Evolutionary conservation across 352 stramenopile genomes (phyloP), one percentile per base, ranked within the genome.

Genomic region (Globisporangium alternatum): DNA sequence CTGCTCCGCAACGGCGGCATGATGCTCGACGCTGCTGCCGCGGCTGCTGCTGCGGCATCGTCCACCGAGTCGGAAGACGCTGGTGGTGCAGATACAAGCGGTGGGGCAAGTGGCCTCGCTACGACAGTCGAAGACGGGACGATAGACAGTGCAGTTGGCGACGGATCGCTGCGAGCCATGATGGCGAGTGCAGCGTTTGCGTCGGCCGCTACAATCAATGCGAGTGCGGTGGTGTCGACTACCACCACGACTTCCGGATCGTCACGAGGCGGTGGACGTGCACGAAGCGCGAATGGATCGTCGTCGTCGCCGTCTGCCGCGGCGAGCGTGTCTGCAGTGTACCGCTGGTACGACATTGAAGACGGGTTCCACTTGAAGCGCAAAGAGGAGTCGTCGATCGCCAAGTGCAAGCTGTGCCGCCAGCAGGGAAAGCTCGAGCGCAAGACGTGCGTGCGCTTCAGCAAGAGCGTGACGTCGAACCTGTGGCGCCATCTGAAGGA

Each of bases 381-480:
- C 41, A 75, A 83, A 2, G 83, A 93, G 48, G 81, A 91, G 67
- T 91, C 83, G 57, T 83, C 80, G 43, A 82, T 90, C 58, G 83
- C 83, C 35, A 76, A 75, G 48, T 93, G 83, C 64, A 85, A 76
- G 52, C 65, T 90, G 35, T 93, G 83, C 54, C 56, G 69, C 8
- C 62, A 77, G 28, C 75, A 90, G 64, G 83, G 81, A 21, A 86
- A 87, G 48, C 45, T 75, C 6, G 81, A 91, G 55, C 80, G 81
- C 70, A 90, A 91, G 65, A 70, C 77, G 31, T 84, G 68, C 39
- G 83, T 93, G 53, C 73, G 81, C 52, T 93, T 93, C 56, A 91
- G 83, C 68, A 93, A 93, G 71, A 93, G 83, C 64, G 83, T 93
- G 49, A 93, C 83, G 53, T 93, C 83, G 21, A 93, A 93, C 69